Conservation (phyloP, 768 basidiomycete genomes). For the Tubosaeta brunneosetosa region DNA sequence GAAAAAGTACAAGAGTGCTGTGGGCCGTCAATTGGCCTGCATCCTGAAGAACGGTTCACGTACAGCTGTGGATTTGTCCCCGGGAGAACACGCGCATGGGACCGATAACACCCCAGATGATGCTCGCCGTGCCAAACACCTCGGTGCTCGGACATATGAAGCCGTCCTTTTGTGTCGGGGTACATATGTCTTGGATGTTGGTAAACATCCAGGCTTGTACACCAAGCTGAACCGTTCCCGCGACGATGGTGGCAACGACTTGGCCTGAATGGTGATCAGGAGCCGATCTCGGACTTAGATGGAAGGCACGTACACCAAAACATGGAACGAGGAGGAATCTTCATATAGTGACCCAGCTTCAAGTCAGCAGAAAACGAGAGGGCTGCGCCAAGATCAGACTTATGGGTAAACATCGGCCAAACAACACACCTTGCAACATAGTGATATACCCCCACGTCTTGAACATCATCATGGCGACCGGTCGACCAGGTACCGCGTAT, state of each 20-base stretch:
- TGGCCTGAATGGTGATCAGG: constrained; percentile 32
- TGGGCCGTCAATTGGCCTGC: neutral
- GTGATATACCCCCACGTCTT: constrained; percentile 68
- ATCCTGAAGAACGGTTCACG: neutral
- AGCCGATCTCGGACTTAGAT: neutral
- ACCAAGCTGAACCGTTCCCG: constrained; percentile 62
- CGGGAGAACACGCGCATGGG: constrained; percentile 65
- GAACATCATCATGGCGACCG: constrained; percentile 79
- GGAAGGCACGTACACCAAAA: constrained; percentile 41
- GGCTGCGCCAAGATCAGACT: neutral
- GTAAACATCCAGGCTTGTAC: constrained; percentile 62
- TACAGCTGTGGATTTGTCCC: constrained; percentile 56
- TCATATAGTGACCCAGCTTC: constrained; percentile 1
- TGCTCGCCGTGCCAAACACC: constrained; percentile 75
- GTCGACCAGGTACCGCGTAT: constrained; percentile 50
- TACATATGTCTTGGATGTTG: constrained; percentile 35
- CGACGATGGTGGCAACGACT: constrained; percentile 56
- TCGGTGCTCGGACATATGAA: constrained; percentile 69
- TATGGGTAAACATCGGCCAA: too few species aligned
- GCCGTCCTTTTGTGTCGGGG: constrained; percentile 33
- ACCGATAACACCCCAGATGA: constrained; percentile 82
- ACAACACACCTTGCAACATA: constrained; percentile 40
- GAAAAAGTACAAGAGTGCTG: constrained; percentile 67
- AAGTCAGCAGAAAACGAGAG: neutral
- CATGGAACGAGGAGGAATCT: constrained; percentile 33